Evolutionary conservation across 1,284 basidiomycete genomes (phyloP), one percentile per base, ranked within the genome.

Genomic region (Lignosus rhinocerotis): DNA sequence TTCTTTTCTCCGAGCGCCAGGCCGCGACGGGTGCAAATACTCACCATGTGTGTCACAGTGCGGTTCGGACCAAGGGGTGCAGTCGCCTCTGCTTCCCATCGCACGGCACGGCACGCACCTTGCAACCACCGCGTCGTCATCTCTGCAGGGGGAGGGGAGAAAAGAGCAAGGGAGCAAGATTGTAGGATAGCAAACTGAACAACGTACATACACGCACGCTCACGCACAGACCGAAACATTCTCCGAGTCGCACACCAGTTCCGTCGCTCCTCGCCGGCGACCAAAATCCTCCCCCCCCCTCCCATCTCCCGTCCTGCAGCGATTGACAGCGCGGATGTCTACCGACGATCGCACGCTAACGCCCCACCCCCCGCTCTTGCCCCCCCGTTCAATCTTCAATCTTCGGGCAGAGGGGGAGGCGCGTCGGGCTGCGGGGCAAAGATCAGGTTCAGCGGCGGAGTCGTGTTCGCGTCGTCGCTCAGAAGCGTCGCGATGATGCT

Each of bases 401-500:
- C 76, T 55, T 72, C 62, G 34, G 88, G 88, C 67, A 90, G 77
- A 46, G 90, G 89, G 51, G 89, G 89, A 39, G 89, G 87, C 2
- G 85, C 88, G 53, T 88, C 87, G n/a, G 90, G 89, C 72, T 90
- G 86, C 7, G 88, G 87, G 14, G 90, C 89, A 73, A 92, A 92
- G 66, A 92, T 89, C 52, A 92, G 71, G 69, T 85, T 84, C 46
- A 92, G 78, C 43, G 90, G 90, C 30, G 90, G 90, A 6, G 90
- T 88, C 39, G 87, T 90, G 73, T 88, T 85, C 69, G 89, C 92
- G 65, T 93, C 88, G 65, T 93, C 90, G 67, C 80, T 85, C 42
- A 93, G 76, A 60, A 92, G 72, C 19, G 91, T 92, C 21, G 90
- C 90, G 65, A 90, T 88, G 68, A 97, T 96, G 48, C 92, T 93